phyloP scores from a whole-genome alignment of 164 flowering plant species.

The Magnolia officinalis region DNA sequence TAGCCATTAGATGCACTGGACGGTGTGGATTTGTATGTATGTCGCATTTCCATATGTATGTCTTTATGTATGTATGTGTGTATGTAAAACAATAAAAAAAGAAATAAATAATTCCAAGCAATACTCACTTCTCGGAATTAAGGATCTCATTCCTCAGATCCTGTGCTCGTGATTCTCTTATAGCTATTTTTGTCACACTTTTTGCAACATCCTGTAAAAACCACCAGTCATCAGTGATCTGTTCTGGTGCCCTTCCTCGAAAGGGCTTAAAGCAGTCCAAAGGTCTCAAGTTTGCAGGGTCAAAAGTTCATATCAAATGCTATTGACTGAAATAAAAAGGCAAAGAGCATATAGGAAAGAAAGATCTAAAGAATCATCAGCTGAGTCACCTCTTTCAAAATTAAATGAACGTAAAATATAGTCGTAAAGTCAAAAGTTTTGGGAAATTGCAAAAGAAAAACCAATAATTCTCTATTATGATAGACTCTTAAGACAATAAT shows the following conservation, averaged over 20 bases:
- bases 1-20: too few relatives aligned
- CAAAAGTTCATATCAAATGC: neutral
- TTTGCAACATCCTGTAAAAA: slow-evolving; percentile 70
- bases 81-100: too few relatives aligned
- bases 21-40: too few relatives aligned
- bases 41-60: too few relatives aligned
- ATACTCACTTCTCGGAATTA: slow-evolving; percentile 89
- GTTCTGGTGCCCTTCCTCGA: neutral
- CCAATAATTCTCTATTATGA: too few relatives aligned
- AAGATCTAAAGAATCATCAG: neutral
- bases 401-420: too few relatives aligned
- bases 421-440: too few relatives aligned
- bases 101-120: too few relatives aligned
- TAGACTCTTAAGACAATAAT: too few relatives aligned
- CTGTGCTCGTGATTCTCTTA: slow-evolving; percentile 88
- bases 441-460: too few relatives aligned
- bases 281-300: neutral
- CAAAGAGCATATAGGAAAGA: neutral
- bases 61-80: too few relatives aligned
- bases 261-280: neutral
- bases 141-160: slow-evolving; percentile 94
- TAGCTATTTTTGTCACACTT: slow-evolving; percentile 80
- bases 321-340: neutral
- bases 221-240: neutral
- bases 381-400: too few relatives aligned